These are phyloP conservation scores for Phaeotremella skinneri DNA, from an alignment of 768 basidiomycete genomes.

Conservation along the genomic window DNA sequence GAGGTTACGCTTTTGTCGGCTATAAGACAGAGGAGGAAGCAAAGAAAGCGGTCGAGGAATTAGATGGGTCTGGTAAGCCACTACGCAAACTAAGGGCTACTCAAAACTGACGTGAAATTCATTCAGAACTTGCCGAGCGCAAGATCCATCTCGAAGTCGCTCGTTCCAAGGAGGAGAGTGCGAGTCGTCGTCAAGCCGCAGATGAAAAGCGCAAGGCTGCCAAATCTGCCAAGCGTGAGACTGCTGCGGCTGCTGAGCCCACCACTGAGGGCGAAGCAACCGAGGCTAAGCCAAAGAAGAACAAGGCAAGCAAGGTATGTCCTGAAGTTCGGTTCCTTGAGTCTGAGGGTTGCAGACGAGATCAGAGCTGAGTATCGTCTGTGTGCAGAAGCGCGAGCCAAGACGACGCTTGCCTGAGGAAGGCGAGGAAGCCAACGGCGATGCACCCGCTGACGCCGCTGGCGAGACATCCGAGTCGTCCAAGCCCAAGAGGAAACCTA, in stretches of 20 bases:
- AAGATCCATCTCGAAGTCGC: conserved; percentile 39
- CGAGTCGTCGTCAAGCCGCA: conserved; percentile 29
- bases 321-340: not conserved
- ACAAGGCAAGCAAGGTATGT: conserved; percentile 30
- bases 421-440: conserved; percentile 40
- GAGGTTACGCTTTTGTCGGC: conserved; percentile 46
- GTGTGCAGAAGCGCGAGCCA: conserved; percentile 14
- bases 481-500: conserved; percentile 26
- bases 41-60: conserved; percentile 44
- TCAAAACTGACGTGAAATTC: not conserved
- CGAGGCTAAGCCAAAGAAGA: conserved; percentile 39
- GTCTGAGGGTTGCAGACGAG: too few species aligned
- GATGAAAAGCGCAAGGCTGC: conserved; percentile 36
- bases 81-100: not conserved
- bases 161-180: conserved; percentile 38
- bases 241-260: conserved; percentile 16
- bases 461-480: conserved; percentile 17
- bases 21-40: conserved; percentile 44
- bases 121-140: conserved; percentile 52
- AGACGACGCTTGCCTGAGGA: conserved; percentile 47
- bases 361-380: too few species aligned
- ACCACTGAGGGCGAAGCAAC: conserved; percentile 29
- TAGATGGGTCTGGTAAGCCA: conserved; percentile 44
- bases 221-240: conserved; percentile 26
- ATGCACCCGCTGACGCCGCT: conserved; percentile 17